These are phyloP conservation scores for Candida stauntonica DNA, from an alignment of 805 yeast genomes.

Conservation along the genomic window DNA sequence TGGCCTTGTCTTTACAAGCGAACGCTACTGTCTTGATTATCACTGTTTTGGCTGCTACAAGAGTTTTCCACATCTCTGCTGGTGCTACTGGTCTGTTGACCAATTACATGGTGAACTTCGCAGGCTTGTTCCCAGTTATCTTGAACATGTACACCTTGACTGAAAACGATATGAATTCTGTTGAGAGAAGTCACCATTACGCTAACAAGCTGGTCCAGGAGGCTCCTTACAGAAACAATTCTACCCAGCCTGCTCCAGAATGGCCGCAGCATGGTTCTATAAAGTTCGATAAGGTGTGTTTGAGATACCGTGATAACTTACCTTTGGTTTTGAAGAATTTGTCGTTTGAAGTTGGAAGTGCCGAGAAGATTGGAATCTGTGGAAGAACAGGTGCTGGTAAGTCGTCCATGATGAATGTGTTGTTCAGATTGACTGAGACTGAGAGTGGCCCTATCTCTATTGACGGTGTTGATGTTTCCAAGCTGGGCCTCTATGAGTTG, in stretches of 20 bases:
- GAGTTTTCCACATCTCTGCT: slow-evolving; percentile 26
- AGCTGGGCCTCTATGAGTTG: slow-evolving; percentile 58
- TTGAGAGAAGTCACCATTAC: slow-evolving; percentile 66
- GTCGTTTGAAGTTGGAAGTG: slow-evolving; percentile 39
- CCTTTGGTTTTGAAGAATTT: slow-evolving; percentile 53
- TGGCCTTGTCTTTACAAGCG: slow-evolving; percentile 53
- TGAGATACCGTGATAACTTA: slow-evolving; percentile 55
- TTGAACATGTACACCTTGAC: slow-evolving; percentile 58
- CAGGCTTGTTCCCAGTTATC: slow-evolving; percentile 30
- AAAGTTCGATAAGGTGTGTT: slow-evolving; percentile 41
- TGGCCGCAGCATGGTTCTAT: slow-evolving; percentile 30
- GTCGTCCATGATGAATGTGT: slow-evolving; percentile 55
- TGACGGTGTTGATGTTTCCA: slow-evolving; percentile 62
- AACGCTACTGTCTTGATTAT: slow-evolving; percentile 46
- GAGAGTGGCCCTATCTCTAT: slow-evolving; percentile 52
- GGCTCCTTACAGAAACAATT: slow-evolving; percentile 48
- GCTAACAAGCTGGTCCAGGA: slow-evolving; percentile 63
- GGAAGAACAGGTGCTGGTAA: slow-evolving; percentile 70
- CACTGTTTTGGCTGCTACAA: slow-evolving; percentile 47
- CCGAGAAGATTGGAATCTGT: slow-evolving; percentile 71
- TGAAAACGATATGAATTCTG: slow-evolving; percentile 72
- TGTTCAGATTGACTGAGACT: slow-evolving; percentile 58
- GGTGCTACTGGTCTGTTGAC: slow-evolving; percentile 37
- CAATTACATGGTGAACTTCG: slow-evolving; percentile 52
- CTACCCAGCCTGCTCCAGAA: slow-evolving; percentile 12